phyloP scores from a whole-genome alignment of 192 early-diverging fungal genomes.

The Entomortierella beljakovae region DNA sequence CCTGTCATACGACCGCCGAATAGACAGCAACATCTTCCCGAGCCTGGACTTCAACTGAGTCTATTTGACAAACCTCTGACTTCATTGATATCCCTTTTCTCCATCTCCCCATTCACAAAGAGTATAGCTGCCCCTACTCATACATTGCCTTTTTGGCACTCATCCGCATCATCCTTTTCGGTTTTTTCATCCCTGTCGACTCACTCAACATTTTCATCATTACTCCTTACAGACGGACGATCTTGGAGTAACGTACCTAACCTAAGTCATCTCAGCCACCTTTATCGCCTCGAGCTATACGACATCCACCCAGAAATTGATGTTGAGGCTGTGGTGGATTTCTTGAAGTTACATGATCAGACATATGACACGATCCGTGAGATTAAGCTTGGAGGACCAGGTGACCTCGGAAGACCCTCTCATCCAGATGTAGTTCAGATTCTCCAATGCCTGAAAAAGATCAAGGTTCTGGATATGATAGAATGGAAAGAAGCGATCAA shows the following conservation, averaged over 20 bases:
- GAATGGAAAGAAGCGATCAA: constrained; percentile 43
- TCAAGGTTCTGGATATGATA: constrained; percentile 42
- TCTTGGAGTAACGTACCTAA: constrained; percentile 1
- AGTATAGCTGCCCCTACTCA: background rate
- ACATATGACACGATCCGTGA: constrained; percentile 29
- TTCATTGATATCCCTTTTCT: constrained; percentile 27
- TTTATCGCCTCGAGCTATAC: constrained; percentile 25
- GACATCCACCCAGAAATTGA: constrained; percentile 35
- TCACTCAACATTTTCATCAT: constrained; percentile 2
- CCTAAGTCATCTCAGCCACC: constrained; percentile 14
- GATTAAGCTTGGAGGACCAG: constrained; percentile 42
- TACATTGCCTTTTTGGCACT: constrained; percentile 8
- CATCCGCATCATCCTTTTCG: constrained; percentile 6
- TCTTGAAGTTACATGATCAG: constrained; percentile 23
- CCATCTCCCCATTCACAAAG: constrained; percentile 16
- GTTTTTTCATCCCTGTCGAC: constrained; percentile 17
- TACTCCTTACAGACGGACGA: background rate
- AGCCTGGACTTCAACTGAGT: background rate
- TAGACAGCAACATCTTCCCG: background rate
- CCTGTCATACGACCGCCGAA: constrained; percentile 6
- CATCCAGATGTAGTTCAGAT: constrained; percentile 23
- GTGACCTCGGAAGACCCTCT: constrained; percentile 22
- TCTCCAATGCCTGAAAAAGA: constrained; percentile 6
- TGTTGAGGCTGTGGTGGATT: constrained; percentile 26
- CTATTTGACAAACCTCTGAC: background rate